Percentiles rank a stretch among this genome's conserved stretches.
Conservation (phyloP, 2,329 filamentous ascomycete species). For the Paraphaeosphaeria sporulosa region DNA sequence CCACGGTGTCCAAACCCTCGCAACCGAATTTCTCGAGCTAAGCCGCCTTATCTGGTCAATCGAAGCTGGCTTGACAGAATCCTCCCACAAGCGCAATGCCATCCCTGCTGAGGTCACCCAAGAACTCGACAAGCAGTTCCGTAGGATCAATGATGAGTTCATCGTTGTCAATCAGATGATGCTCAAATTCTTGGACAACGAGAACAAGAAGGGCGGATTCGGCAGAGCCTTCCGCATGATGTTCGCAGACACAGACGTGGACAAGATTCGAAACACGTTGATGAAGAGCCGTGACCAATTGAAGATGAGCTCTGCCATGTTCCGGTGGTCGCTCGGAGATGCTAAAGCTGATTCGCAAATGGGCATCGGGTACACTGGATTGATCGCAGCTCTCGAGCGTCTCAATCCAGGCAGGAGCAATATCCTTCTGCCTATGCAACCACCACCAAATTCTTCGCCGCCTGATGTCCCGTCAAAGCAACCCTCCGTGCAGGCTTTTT, state of each 20-base stretch:
- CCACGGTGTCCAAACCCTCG: slow-evolving; percentile 60
- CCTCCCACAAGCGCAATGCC: slow-evolving; percentile 57
- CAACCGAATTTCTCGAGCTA: slow-evolving; percentile 72
- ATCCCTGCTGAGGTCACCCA: slow-evolving; percentile 67
- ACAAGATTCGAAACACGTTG: slow-evolving; percentile 66
- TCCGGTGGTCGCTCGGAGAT: slow-evolving; percentile 69
- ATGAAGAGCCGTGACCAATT: slow-evolving; percentile 67
- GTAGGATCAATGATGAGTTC: slow-evolving; percentile 68
- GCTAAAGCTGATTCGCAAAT: slow-evolving; percentile 66
- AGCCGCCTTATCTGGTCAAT: slow-evolving; percentile 73
- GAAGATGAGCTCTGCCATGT: slow-evolving; percentile 69
- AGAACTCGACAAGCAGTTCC: slow-evolving; percentile 72
- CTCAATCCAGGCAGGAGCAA: slow-evolving; percentile 47
- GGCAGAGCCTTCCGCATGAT: slow-evolving; percentile 68
- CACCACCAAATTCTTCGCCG: slow-evolving; percentile 40
- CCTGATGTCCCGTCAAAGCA: slow-evolving; percentile 36
- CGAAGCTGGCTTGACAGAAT: slow-evolving; percentile 65
- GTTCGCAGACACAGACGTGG: slow-evolving; percentile 64
- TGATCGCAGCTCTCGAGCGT: slow-evolving; percentile 69
- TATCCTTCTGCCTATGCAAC: slow-evolving; percentile 36
- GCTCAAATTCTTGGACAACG: slow-evolving; percentile 66
- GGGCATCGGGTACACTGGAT: slow-evolving; percentile 72
- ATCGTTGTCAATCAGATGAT: slow-evolving; percentile 70
- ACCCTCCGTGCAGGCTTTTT: slow-evolving; percentile 12
- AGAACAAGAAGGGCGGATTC: slow-evolving; percentile 65